These are phyloP conservation scores for Diversispora eburnea DNA, from an alignment of 192 early-diverging fungal species.

Conservation along the genomic window DNA sequence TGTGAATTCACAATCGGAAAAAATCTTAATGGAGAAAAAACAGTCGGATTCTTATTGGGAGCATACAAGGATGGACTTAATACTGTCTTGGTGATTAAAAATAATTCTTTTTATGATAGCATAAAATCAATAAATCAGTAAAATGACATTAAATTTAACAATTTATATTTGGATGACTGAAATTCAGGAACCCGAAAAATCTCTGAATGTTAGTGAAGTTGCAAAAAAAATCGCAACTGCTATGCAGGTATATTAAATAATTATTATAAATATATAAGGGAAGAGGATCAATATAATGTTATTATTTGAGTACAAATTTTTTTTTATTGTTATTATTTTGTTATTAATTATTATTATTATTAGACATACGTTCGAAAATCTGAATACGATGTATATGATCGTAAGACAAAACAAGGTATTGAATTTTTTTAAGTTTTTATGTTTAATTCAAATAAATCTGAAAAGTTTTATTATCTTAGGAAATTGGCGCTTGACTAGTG, in stretches of 20 bases:
- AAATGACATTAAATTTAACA: not conserved
- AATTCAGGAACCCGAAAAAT: slow-evolving; percentile 35
- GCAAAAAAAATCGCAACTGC: slow-evolving; percentile 50
- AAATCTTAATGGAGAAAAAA: slow-evolving; percentile 48
- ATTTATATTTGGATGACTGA: not conserved
- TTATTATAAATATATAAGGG: not conserved
- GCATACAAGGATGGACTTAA: slow-evolving; percentile 58
- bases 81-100: slow-evolving; percentile 40
- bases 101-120: not conserved
- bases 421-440: not conserved
- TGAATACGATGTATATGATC: slow-evolving; percentile 35
- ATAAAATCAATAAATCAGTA: not conserved
- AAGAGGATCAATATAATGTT: no score
- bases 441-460: not conserved
- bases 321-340: no score
- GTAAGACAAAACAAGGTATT: slow-evolving; percentile 30
- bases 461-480: slow-evolving; percentile 34
- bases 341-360: not conserved
- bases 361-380: slow-evolving; percentile 38
- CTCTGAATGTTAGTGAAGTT: slow-evolving; percentile 43
- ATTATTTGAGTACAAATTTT: not conserved
- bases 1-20: slow-evolving; percentile 73
- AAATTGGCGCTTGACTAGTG: slow-evolving; percentile 61
- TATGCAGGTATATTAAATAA: slow-evolving; percentile 40
- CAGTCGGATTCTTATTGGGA: slow-evolving; percentile 69